Evolutionary conservation across 805 yeast genomes (phyloP), one percentile per base, ranked within the genome.

Genomic region (Trichomonascus vanleenenianus): DNA sequence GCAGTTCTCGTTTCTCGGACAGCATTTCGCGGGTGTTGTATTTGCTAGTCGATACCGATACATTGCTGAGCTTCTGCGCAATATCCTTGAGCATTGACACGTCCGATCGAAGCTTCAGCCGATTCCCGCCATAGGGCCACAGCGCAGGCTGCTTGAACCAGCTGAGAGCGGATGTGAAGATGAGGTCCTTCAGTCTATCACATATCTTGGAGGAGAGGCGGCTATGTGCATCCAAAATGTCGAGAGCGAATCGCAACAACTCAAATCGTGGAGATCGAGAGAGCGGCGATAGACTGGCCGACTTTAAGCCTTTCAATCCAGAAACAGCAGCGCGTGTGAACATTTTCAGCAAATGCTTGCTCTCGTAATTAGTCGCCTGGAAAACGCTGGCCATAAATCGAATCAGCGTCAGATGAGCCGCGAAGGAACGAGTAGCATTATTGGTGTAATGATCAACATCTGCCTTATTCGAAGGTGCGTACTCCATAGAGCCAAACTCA

Each of bases 101-200:
- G 56, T 89, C 96, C 1, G 86, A 76, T 51, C 79, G 80, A 42
- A 81, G 78, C 58, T 79, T 79, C 50, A 85, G 63, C 38, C 76
- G 71, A 58, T 91, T 87, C 9, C 87, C 82, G 2, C 98, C 97
- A 66, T 74, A 88, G 12, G 97, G 96, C 67, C 82, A 83, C 2
- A 73, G 68, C 1, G 78, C 70, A 16, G 76, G 70, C 39, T 68
- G 72, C 19, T 70, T 71, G 59, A 87, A 93, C 96, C 97, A 89
- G 1, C 83, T 72, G 37, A 93, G 70, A 0, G 83, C 75, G 14
- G 86, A 87, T 46, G 76, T 78, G 19, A 84, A 60, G 12, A 88
- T 73, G 2, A 74, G 63, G 32, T 66, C 66, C 1, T 76, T 74
- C 53, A 88, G 63, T 1, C 62, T 55, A 2, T 62, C 48, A 18